Evolutionary conservation across 164 flowering plant genomes (phyloP).

Genomic region (Tetrastigma voinierianum): DNA sequence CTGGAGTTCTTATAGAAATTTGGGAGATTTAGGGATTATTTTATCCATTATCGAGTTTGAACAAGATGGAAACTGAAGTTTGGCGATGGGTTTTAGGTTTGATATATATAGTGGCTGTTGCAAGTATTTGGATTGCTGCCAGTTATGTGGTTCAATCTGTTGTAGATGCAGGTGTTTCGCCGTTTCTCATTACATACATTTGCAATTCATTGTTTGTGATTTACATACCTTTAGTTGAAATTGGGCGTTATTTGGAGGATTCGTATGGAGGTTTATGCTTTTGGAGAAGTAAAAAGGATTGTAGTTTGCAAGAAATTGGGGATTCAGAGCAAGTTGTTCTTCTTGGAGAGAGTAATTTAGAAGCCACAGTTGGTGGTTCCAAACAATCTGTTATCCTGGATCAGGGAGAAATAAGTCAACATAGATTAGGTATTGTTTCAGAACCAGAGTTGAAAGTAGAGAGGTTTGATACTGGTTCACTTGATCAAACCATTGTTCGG

Average conservation of each 20-base stretch:
- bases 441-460: slow-evolving; percentile 11
- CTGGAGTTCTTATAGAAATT: not conserved
- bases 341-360: slow-evolving; percentile 37
- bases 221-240: slow-evolving; percentile 76
- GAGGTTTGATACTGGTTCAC: slow-evolving; percentile 18
- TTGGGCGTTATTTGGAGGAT: slow-evolving; percentile 72
- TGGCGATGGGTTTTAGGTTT: slow-evolving; percentile 82
- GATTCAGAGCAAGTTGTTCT: slow-evolving; percentile 66
- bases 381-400: slow-evolving; percentile 15
- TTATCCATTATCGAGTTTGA: not conserved
- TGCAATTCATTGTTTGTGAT: slow-evolving; percentile 87
- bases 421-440: slow-evolving; percentile 1
- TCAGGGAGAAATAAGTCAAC: slow-evolving; percentile 18
- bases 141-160: slow-evolving; percentile 92
- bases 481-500: slow-evolving; percentile 13
- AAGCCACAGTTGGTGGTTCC: slow-evolving; percentile 12
- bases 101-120: slow-evolving; percentile 68
- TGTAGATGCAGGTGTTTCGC: slow-evolving; percentile 87
- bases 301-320: slow-evolving; percentile 20
- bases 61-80: slow-evolving; percentile 16
- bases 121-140: slow-evolving; percentile 88
- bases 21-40: not conserved
- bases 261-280: slow-evolving; percentile 42
- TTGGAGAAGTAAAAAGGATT: slow-evolving; percentile 29
- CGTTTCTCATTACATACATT: slow-evolving; percentile 87